These are phyloP conservation scores for Kickxella alabastrina DNA, from an alignment of 192 early-diverging fungal genomes.

Conservation along the genomic window DNA sequence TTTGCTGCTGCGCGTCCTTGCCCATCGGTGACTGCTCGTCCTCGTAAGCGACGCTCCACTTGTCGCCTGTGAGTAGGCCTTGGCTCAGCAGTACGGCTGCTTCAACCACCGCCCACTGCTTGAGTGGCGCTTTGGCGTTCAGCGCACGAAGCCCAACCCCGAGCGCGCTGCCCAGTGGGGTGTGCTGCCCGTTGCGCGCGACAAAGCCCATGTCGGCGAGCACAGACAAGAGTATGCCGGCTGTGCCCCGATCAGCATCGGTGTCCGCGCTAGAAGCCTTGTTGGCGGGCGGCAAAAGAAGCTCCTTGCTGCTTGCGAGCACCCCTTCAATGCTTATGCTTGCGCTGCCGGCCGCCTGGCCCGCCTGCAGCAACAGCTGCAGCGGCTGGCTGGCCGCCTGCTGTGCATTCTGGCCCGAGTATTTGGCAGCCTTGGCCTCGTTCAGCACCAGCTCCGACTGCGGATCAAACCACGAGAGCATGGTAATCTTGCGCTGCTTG, in stretches of 20 bases:
- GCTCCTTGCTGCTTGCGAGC: slow-evolving; percentile 13
- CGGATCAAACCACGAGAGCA: slow-evolving; percentile 60
- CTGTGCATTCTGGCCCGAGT: background rate
- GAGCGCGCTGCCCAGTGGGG: slow-evolving; percentile 21
- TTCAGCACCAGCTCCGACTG: slow-evolving; percentile 37
- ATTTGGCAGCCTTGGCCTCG: slow-evolving; percentile 20
- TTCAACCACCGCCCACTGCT: slow-evolving; percentile 34
- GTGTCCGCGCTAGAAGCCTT: background rate
- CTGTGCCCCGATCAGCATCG: background rate
- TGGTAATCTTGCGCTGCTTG: slow-evolving; percentile 60
- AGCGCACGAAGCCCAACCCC: slow-evolving; percentile 28
- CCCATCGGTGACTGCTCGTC: slow-evolving; percentile 13
- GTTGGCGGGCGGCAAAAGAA: background rate
- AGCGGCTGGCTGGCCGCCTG: background rate
- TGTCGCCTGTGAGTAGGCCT: slow-evolving; percentile 28
- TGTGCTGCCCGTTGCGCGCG: slow-evolving; percentile 19
- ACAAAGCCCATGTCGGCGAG: slow-evolving; percentile 26
- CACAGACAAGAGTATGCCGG: slow-evolving; percentile 13
- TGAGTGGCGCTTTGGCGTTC: background rate
- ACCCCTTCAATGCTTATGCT: slow-evolving; percentile 4
- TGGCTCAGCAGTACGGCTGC: slow-evolving; percentile 34
- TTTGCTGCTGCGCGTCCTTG: slow-evolving; percentile 15
- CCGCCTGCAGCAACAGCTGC: background rate
- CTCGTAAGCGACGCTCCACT: slow-evolving; percentile 49
- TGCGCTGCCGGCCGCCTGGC: background rate